These are phyloP conservation scores for Ganoderma meredithae DNA, from an alignment of 1,284 basidiomycete species.

Conservation along the genomic window DNA sequence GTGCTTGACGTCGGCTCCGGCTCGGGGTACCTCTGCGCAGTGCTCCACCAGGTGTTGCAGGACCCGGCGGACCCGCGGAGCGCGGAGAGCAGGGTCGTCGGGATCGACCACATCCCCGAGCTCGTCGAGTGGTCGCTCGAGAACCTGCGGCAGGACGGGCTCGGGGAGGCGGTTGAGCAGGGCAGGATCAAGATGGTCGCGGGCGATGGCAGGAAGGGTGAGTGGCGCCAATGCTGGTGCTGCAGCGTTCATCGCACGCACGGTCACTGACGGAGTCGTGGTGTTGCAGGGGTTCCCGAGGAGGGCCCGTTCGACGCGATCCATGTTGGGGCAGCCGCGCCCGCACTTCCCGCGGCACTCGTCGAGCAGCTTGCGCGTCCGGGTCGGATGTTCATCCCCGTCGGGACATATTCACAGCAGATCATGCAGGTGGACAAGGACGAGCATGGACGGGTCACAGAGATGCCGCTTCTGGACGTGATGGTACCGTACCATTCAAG, in stretches of 20 bases:
- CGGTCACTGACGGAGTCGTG: neutral
- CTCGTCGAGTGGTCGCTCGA: constrained; percentile 74
- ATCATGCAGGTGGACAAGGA: constrained; percentile 84
- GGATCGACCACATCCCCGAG: constrained; percentile 91
- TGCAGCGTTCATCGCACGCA: neutral
- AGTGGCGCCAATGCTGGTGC: constrained; percentile 18
- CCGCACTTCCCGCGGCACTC: constrained; percentile 74
- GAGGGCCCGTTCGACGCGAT: constrained; percentile 87
- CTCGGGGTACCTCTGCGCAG: constrained; percentile 80
- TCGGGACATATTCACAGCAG: constrained; percentile 71
- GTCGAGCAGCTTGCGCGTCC: constrained; percentile 85
- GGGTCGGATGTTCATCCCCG: constrained; percentile 94
- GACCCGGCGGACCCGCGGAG: constrained; percentile 38
- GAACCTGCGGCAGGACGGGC: constrained; percentile 79
- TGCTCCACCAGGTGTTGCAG: constrained; percentile 78
- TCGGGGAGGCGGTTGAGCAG: constrained; percentile 57
- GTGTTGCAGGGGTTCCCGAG: constrained; percentile 29
- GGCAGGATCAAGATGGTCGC: constrained; percentile 68
- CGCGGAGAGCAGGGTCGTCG: constrained; percentile 71
- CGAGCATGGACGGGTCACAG: constrained; percentile 69
- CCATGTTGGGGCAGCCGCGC: constrained; percentile 95
- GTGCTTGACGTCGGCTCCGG: constrained; percentile 88
- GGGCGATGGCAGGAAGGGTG: constrained; percentile 87
- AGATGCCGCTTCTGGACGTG: constrained; percentile 83
- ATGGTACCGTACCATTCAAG: constrained; percentile 56